Conservation (phyloP, 805 yeast species). For the Grigorovia yakushimaensis region DNA sequence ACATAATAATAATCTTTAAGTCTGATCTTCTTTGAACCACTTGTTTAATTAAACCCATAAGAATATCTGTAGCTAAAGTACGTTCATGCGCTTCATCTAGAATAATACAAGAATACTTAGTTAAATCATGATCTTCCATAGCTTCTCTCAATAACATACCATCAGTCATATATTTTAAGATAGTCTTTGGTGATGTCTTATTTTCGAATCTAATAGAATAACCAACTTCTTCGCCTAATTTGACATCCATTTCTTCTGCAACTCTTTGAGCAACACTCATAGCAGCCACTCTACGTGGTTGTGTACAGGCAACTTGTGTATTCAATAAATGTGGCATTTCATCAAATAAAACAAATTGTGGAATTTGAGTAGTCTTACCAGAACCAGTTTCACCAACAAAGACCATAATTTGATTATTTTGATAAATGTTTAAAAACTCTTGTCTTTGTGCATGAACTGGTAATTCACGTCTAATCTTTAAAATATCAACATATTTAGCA, state of each 20-base stretch:
- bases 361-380: conserved; percentile 97
- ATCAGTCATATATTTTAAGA: conserved; percentile 93
- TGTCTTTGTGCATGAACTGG: conserved; percentile 93
- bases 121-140: conserved; percentile 85
- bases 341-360: conserved; percentile 85
- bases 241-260: conserved; percentile 94
- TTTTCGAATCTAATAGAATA: conserved; percentile 91
- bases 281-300: conserved; percentile 96
- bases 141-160: conserved; percentile 97
- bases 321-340: conserved; percentile 84
- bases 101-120: conserved; percentile 78
- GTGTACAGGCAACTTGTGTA: conserved; percentile 89
- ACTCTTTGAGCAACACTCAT: conserved; percentile 98
- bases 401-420: conserved; percentile 86
- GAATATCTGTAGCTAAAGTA: conserved; percentile 89
- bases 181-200: conserved; percentile 68
- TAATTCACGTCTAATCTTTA: conserved; percentile 69
- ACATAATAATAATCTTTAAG: conserved; percentile 87
- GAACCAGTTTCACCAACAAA: conserved; percentile 99
- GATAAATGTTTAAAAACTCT: conserved; percentile 78
- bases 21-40: conserved; percentile 74
- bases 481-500: conserved; percentile 64
- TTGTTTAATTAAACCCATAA: conserved; percentile 89
- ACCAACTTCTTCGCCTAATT: conserved; percentile 90
- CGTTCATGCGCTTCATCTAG: conserved; percentile 98